Evolutionary conservation across 805 yeast species (phyloP).

Genomic region (Alloascoidea hylecoeti): DNA sequence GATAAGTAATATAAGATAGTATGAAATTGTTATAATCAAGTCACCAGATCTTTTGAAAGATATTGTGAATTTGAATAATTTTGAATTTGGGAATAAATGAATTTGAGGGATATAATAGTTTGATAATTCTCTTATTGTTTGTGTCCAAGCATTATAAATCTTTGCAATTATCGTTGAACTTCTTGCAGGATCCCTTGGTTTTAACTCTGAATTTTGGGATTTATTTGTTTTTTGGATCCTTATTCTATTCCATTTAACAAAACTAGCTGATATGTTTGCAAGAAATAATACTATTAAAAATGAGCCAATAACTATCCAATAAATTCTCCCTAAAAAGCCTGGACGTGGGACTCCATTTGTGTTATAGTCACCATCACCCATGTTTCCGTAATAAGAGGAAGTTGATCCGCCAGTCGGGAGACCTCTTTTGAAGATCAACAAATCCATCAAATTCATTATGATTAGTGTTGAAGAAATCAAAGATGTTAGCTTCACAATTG

Average conservation of each 20-base stretch:
- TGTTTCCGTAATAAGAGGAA: slow-evolving; percentile 6
- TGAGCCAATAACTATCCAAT: slow-evolving; percentile 12
- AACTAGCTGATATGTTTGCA: too few species aligned
- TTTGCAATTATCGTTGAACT: background rate
- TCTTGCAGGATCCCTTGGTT: background rate
- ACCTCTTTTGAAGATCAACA: too few species aligned
- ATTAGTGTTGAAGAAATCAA: too few species aligned
- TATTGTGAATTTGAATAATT: background rate
- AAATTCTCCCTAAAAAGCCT: slow-evolving; percentile 12
- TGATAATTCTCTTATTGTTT: background rate
- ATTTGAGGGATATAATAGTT: background rate
- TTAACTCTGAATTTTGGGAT: slow-evolving; percentile 1
- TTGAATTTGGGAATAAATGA: background rate
- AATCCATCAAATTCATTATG: too few species aligned
- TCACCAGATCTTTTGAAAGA: background rate
- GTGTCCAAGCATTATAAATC: background rate
- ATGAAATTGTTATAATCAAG: slow-evolving; percentile 3
- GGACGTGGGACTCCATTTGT: slow-evolving; percentile 12
- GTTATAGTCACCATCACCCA: slow-evolving; percentile 9
- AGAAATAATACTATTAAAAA: slow-evolving; percentile 7
- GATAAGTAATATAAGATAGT: slow-evolving; percentile 9
- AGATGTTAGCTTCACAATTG: too few species aligned
- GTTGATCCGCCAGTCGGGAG: too few species aligned
- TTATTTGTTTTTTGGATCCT: slow-evolving; percentile 3
- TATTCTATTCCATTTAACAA: slow-evolving; percentile 2